Conservation (phyloP, 139 green algal genomes). For the Chlorella sorokiniana region DNA sequence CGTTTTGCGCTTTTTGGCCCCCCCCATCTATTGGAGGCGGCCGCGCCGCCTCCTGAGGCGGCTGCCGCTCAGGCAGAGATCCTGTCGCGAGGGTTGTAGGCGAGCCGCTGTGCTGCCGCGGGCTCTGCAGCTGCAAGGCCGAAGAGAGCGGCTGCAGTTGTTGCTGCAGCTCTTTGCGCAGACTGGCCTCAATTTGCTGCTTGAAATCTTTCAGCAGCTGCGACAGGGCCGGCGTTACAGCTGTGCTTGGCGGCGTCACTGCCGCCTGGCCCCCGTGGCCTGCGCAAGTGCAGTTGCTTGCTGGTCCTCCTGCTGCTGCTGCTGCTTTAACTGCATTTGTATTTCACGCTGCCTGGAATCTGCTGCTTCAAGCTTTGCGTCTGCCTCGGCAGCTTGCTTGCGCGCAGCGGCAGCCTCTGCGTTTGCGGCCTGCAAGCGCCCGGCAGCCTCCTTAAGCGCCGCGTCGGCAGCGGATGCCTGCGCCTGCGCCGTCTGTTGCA, state of each 20-base stretch:
- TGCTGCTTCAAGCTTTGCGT: not conserved
- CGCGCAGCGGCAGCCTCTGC: not conserved
- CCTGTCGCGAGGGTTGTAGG: too few relatives aligned
- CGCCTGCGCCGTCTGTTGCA: not conserved
- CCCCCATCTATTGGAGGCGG: too few relatives aligned
- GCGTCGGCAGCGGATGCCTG: not conserved
- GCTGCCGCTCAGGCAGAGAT: not conserved
- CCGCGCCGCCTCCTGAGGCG: not conserved
- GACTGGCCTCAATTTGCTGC: conserved; percentile 9
- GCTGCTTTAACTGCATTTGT: not conserved
- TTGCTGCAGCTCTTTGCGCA: conserved; percentile 3
- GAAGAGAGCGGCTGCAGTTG: not conserved
- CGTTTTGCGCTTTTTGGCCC: too few relatives aligned
- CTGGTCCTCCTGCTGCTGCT: conserved; percentile 9
- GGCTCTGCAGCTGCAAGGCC: not conserved
- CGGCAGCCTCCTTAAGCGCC: not conserved
- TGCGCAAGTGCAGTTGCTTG: not conserved
- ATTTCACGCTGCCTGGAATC: not conserved
- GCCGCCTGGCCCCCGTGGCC: not conserved
- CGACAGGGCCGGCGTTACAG: not conserved
- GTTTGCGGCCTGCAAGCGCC: not conserved
- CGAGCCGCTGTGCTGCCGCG: not conserved
- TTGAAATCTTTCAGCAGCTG: not conserved
- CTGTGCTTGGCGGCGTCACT: too few relatives aligned
- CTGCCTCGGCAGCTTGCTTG: not conserved